A percentile compares a stretch with the other conserved stretches of the same genome.
phyloP scores from a whole-genome alignment of 768 basidiomycete genomes.

The Hygrophorus russula region DNA sequence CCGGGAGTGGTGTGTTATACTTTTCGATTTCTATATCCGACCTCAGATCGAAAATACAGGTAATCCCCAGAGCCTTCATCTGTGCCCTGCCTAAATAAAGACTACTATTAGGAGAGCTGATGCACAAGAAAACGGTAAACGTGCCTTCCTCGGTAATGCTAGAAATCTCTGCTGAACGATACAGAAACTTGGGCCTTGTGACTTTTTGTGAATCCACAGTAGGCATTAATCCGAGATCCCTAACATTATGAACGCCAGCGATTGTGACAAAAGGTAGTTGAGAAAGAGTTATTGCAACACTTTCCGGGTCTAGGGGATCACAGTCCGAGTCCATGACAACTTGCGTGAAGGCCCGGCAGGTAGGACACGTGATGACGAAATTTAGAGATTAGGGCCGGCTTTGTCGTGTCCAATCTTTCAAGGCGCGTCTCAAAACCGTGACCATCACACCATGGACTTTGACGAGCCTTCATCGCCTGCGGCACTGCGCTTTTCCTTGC shows the following conservation, averaged over 20 bases:
- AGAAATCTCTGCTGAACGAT: conserved; percentile 66
- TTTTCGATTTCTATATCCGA: conserved; percentile 73
- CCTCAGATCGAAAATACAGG: conserved; percentile 64
- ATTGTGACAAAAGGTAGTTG: conserved; percentile 60
- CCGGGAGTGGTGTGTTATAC: conserved; percentile 54
- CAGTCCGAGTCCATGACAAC: conserved; percentile 30
- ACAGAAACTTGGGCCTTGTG: conserved; percentile 47
- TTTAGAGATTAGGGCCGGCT: conserved; percentile 8
- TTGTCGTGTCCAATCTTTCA: conserved; percentile 12
- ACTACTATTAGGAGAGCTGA: not conserved
- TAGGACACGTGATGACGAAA: not conserved
- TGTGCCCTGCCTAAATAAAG: conserved; percentile 38
- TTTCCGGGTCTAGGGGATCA: conserved; percentile 54
- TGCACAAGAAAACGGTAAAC: not conserved
- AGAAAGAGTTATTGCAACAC: conserved; percentile 55
- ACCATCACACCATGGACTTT: conserved; percentile 34
- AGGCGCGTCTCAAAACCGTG: conserved; percentile 15
- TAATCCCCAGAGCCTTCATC: conserved; percentile 50
- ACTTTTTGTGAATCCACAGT: conserved; percentile 31
- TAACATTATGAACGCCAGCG: conserved; percentile 65
- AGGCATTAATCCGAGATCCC: conserved; percentile 59
- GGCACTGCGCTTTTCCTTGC: conserved; percentile 38
- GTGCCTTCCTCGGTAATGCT: conserved; percentile 61
- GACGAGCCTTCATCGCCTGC: conserved; percentile 50
- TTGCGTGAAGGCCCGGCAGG: not conserved